A percentile compares a stretch with the other conserved stretches of the same genome.
Conservation (phyloP, 2,329 filamentous ascomycete species). For the Simplicillium aogashimaense region DNA sequence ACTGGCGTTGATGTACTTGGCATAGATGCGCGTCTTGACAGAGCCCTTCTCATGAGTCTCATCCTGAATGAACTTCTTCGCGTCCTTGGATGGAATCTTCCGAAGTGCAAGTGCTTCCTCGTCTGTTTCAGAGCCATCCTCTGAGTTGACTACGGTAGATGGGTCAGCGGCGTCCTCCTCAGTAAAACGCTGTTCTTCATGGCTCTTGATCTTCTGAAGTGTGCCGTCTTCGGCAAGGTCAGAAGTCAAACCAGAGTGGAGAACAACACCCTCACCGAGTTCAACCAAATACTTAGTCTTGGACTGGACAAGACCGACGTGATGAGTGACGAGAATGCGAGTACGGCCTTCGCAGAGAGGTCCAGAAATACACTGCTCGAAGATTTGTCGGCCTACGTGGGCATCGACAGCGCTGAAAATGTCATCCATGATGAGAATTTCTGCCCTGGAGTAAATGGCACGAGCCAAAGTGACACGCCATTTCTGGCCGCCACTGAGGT, state of each 20-base stretch:
- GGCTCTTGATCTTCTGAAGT: constrained; percentile 45
- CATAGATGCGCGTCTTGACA: constrained; percentile 58
- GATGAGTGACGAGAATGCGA: constrained; percentile 71
- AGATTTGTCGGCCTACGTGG: constrained; percentile 70
- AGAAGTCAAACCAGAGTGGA: constrained; percentile 53
- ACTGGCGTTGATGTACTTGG: constrained; percentile 54
- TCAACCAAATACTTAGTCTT: constrained; percentile 66
- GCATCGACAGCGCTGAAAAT: constrained; percentile 78
- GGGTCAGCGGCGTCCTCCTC: constrained; percentile 34
- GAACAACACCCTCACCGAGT: constrained; percentile 57
- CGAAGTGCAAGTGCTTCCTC: constrained; percentile 31
- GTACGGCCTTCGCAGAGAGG: constrained; percentile 61
- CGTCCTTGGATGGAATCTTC: constrained; percentile 39
- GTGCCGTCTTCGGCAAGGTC: constrained; percentile 52
- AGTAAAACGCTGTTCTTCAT: constrained; percentile 32
- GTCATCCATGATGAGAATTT: constrained; percentile 70
- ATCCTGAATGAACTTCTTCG: constrained; percentile 67
- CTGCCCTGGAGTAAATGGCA: constrained; percentile 69
- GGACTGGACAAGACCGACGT: constrained; percentile 61
- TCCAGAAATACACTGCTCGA: constrained; percentile 65
- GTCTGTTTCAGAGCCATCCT: constrained; percentile 32
- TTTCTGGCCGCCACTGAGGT: constrained; percentile 73
- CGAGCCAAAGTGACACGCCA: constrained; percentile 75
- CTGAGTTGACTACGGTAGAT: constrained; percentile 44
- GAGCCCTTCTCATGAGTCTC: constrained; percentile 63